Evolutionary conservation across 768 basidiomycete genomes (phyloP).

Genomic region (Amyloporia xantha): DNA sequence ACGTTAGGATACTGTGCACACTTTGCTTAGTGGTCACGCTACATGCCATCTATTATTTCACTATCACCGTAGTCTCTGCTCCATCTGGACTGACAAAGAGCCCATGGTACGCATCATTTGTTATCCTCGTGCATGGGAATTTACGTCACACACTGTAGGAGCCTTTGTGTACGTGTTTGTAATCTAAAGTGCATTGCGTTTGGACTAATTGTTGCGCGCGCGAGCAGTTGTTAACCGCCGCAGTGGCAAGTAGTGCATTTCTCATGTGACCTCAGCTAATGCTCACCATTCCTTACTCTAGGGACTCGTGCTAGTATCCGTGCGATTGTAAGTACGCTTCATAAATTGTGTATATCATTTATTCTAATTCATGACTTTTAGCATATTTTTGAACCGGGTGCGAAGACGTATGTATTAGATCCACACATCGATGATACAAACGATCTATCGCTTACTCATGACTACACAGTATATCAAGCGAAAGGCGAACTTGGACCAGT

Average conservation of each 20-base stretch:
- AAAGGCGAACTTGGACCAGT: neutral
- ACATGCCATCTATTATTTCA: neutral
- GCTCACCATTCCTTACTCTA: neutral
- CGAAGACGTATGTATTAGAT: neutral
- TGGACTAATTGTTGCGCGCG: neutral
- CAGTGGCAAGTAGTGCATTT: neutral
- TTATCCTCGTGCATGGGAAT: neutral
- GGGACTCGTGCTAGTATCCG: neutral
- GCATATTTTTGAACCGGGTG: neutral
- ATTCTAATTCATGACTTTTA: neutral
- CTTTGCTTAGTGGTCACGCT: neutral
- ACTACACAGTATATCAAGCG: neutral
- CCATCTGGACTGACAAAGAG: neutral
- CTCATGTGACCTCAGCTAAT: neutral
- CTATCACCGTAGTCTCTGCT: neutral
- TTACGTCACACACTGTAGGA: constrained; percentile 1
- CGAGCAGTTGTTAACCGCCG: neutral
- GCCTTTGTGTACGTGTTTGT: constrained; percentile 1
- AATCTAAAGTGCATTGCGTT: neutral
- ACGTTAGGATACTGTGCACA: constrained; percentile 1
- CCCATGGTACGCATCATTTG: neutral
- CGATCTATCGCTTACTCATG: neutral
- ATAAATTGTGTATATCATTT: neutral
- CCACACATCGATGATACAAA: neutral
- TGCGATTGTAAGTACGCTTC: neutral